phyloP scores from a whole-genome alignment of 2,329 filamentous ascomycete species.

The Cladosporium halotolerans region DNA sequence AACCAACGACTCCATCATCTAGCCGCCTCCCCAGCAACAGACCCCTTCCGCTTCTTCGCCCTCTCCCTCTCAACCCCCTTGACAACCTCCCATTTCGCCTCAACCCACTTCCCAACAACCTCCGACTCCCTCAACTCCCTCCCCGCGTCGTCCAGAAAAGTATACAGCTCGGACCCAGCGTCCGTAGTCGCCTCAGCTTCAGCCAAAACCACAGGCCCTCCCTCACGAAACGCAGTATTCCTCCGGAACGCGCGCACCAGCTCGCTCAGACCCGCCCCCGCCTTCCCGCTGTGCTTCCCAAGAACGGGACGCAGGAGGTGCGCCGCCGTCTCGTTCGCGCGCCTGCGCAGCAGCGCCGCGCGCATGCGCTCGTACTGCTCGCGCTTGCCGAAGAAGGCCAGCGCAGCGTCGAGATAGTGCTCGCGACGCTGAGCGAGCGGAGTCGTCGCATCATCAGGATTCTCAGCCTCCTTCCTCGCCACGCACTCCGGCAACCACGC shows the following conservation, averaged over 20 bases:
- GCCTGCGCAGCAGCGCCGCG: constrained; percentile 14
- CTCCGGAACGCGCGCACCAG: constrained; percentile 25
- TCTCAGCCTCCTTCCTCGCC: constrained; percentile 12
- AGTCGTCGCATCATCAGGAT: neutral
- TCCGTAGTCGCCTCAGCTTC: constrained; percentile 14
- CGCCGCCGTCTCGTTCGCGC: constrained; percentile 19
- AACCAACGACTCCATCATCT: no score
- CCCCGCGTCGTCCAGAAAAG: constrained; percentile 13
- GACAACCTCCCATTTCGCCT: neutral
- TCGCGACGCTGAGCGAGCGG: constrained; percentile 33
- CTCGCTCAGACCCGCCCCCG: constrained; percentile 21
- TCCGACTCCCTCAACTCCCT: constrained; percentile 12
- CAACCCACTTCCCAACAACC: constrained; percentile 18
- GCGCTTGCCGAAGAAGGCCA: constrained; percentile 32
- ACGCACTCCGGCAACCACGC: constrained; percentile 55
- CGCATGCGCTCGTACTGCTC: constrained; percentile 18
- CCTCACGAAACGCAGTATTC: constrained; percentile 18
- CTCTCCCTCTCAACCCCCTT: neutral
- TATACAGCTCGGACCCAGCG: constrained; percentile 19
- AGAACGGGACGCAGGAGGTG: constrained; percentile 20
- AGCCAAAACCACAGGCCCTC: constrained; percentile 12
- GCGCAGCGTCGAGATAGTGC: constrained; percentile 47
- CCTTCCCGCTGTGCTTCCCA: constrained; percentile 13
- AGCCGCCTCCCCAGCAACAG: no score
- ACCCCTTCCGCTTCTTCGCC: neutral